These are phyloP conservation scores for Boletus smithii DNA, from an alignment of 1,284 basidiomycete species.

Conservation along the genomic window DNA sequence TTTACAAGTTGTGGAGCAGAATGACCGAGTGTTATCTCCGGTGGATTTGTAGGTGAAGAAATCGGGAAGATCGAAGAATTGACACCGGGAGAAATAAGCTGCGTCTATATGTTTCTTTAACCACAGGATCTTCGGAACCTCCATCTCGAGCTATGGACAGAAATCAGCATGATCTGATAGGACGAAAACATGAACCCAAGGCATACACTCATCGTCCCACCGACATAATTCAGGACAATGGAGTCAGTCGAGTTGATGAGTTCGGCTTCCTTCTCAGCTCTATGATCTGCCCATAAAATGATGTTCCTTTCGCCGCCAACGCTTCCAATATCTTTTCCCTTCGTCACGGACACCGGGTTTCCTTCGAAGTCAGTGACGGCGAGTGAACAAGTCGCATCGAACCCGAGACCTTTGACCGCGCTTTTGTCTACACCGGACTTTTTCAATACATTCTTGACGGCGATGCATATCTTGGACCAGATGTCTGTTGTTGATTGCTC, in stretches of 20 bases:
- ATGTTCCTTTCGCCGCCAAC: slow-evolving; percentile 75
- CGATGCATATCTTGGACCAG: slow-evolving; percentile 76
- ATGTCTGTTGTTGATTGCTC: slow-evolving; percentile 90
- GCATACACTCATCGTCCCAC: slow-evolving; percentile 92
- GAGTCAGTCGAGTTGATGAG: slow-evolving; percentile 85
- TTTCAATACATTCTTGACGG: slow-evolving; percentile 68
- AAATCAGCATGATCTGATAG: slow-evolving; percentile 8
- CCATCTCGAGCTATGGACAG: slow-evolving; percentile 82
- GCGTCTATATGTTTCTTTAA: slow-evolving; percentile 85
- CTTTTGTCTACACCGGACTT: slow-evolving; percentile 59
- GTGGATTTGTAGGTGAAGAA: slow-evolving; percentile 95
- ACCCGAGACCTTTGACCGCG: slow-evolving; percentile 85
- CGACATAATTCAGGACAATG: slow-evolving; percentile 90
- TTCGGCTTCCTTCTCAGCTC: slow-evolving; percentile 89
- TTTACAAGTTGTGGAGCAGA: slow-evolving; percentile 95
- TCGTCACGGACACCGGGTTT: slow-evolving; percentile 77
- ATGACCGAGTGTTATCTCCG: slow-evolving; percentile 73
- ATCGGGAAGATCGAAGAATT: slow-evolving; percentile 98
- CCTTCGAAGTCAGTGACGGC: slow-evolving; percentile 81
- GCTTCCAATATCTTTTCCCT: slow-evolving; percentile 60
- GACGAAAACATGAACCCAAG: neutral
- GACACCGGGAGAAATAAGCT: slow-evolving; percentile 74
- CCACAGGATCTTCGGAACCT: slow-evolving; percentile 96
- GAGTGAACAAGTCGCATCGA: slow-evolving; percentile 96
- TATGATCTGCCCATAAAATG: slow-evolving; percentile 92